A percentile compares a stretch with the other conserved stretches of the same genome.
Conservation (phyloP, 2,329 filamentous ascomycete species). For the Ilyonectria destructans region DNA sequence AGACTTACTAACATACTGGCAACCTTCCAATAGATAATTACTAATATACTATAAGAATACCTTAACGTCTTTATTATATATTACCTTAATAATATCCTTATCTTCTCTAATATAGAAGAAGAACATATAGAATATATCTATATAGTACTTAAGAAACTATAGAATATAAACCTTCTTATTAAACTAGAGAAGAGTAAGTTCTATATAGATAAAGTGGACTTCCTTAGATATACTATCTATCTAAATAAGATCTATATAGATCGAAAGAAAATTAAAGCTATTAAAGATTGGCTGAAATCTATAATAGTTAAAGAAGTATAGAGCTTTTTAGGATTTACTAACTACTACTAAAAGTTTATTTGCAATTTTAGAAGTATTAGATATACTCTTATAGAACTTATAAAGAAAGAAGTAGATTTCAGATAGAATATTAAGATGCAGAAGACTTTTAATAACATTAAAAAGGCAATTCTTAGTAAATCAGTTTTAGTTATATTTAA, state of each 20-base stretch:
- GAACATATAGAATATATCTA: slow-evolving; percentile 38
- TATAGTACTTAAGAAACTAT: slow-evolving; percentile 31
- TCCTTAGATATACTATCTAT: slow-evolving; percentile 25
- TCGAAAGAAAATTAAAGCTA: slow-evolving; percentile 28
- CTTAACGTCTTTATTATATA: slow-evolving; percentile 24
- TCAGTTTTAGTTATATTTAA: slow-evolving; percentile 30
- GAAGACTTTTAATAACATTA: slow-evolving; percentile 24
- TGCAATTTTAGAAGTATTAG: slow-evolving; percentile 31
- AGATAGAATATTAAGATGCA: too few species aligned
- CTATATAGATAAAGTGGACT: slow-evolving; percentile 23
- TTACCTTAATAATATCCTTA: slow-evolving; percentile 44
- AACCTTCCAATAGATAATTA: slow-evolving; percentile 41
- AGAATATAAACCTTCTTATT: slow-evolving; percentile 34
- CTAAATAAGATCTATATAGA: slow-evolving; percentile 36
- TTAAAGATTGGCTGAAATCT: slow-evolving; percentile 13
- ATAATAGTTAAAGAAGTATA: slow-evolving; percentile 34
- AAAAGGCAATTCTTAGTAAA: slow-evolving; percentile 18
- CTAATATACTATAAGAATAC: slow-evolving; percentile 32
- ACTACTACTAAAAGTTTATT: slow-evolving; percentile 27
- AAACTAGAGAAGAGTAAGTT: slow-evolving; percentile 34
- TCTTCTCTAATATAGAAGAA: slow-evolving; percentile 40
- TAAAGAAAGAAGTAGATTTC: too few species aligned
- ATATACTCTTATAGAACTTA: too few species aligned
- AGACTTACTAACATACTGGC: slow-evolving; percentile 36
- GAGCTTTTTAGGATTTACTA: slow-evolving; percentile 30